Conservation (phyloP, 2,329 filamentous ascomycete species). For the Nannizziopsis barbatae region DNA sequence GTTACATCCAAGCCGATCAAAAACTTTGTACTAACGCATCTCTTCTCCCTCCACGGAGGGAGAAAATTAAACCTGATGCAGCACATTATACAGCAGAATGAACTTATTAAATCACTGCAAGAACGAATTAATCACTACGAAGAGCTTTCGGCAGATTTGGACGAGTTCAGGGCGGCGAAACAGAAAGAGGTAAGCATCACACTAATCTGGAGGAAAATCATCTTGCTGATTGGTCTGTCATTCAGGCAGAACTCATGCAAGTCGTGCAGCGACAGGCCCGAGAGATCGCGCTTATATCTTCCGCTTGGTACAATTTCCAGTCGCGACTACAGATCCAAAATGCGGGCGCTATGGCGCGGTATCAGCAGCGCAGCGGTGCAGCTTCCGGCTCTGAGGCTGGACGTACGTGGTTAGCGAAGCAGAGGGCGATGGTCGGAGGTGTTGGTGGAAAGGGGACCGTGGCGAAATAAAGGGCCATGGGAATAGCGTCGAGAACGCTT, state of each 20-base stretch:
- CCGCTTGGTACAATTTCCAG: slow-evolving; percentile 40
- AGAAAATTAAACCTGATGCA: slow-evolving; percentile 15
- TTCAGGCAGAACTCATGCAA: slow-evolving; percentile 32
- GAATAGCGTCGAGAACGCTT: too few species aligned
- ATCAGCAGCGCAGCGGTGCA: slow-evolving; percentile 23
- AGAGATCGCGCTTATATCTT: slow-evolving; percentile 37
- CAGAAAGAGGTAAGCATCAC: slow-evolving; percentile 30
- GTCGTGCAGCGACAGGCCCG: slow-evolving; percentile 33
- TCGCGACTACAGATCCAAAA: slow-evolving; percentile 36
- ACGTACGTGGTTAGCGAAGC: slow-evolving; percentile 36
- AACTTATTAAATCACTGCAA: slow-evolving; percentile 33
- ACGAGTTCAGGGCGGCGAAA: slow-evolving; percentile 29
- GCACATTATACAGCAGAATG: slow-evolving; percentile 36
- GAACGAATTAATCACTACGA: slow-evolving; percentile 33
- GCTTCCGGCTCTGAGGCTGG: slow-evolving; percentile 27
- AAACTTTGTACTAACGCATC: slow-evolving; percentile 14
- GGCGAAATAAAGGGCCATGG: neutral
- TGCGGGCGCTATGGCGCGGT: slow-evolving; percentile 29
- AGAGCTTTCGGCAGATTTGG: slow-evolving; percentile 28
- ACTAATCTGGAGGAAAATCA: neutral
- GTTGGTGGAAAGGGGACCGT: slow-evolving; percentile 2
- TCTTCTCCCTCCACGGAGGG: slow-evolving; percentile 4
- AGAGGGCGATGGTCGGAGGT: slow-evolving; percentile 34
- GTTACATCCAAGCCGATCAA: slow-evolving; percentile 11
- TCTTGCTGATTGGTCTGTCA: slow-evolving; percentile 14